Percentiles rank a stretch among this genome's conserved stretches.
Conservation (phyloP, 345 rosid genomes). For the Eucalyptus polyanthemos region DNA sequence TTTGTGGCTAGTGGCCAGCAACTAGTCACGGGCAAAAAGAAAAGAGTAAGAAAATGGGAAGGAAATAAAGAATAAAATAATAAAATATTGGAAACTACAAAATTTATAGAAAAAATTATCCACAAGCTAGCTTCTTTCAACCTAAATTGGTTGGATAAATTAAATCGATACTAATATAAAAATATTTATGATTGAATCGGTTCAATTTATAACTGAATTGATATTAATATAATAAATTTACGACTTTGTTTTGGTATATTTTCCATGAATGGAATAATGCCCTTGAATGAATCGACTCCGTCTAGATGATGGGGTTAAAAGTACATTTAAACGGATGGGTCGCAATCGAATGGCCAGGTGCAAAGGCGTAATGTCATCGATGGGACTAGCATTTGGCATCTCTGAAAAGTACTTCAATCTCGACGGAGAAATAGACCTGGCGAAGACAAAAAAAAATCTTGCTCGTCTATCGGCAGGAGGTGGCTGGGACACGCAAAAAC, state of each 20-base stretch:
- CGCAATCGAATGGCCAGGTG: neutral
- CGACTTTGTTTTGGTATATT: no score
- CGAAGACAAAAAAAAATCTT: neutral
- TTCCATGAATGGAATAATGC: neutral
- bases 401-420: neutral
- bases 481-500: neutral
- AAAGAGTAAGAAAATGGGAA: no score
- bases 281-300: neutral
- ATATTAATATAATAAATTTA: no score
- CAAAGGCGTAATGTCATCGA: neutral
- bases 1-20: rapidly evolving
- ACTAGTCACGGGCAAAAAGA: no score
- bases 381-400: neutral
- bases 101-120: no score
- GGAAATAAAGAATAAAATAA: no score
- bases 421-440: neutral
- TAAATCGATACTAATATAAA: no score
- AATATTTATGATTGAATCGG: no score
- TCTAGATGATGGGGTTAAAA: neutral
- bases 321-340: neutral
- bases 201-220: no score
- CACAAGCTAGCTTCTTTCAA: rapidly evolving
- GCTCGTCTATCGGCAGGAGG: neutral
- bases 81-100: no score
- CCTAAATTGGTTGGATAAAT: no score